These are phyloP conservation scores for Calophaca sinica DNA, from an alignment of 306 rosid species.

Conservation along the genomic window DNA sequence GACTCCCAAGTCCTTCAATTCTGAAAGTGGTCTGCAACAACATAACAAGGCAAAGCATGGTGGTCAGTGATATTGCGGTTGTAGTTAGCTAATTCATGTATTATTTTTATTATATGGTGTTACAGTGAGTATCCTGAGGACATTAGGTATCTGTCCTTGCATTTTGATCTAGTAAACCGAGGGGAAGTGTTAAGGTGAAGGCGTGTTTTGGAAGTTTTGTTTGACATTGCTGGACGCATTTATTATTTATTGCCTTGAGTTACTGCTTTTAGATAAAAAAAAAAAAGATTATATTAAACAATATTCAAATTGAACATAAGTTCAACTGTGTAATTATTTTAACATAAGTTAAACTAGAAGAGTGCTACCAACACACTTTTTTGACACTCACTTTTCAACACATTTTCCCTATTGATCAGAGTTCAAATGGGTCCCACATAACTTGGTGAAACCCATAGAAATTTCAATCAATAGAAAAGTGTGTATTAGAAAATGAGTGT, in stretches of 20 bases:
- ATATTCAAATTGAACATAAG: too few relatives aligned
- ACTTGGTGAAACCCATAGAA: too few relatives aligned
- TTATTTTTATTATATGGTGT: slow-evolving; percentile 12
- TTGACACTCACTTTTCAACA: too few relatives aligned
- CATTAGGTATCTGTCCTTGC: slow-evolving; percentile 39
- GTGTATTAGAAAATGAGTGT: too few relatives aligned
- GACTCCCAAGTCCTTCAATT: slow-evolving; percentile 64
- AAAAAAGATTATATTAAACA: too few relatives aligned
- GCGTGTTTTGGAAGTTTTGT: slow-evolving; percentile 42
- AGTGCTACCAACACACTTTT: too few relatives aligned
- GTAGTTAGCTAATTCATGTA: slow-evolving; percentile 11
- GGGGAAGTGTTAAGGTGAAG: neutral
- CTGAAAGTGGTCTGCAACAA: slow-evolving; percentile 72
- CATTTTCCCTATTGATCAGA: too few relatives aligned
- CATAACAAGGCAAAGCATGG: slow-evolving; percentile 85
- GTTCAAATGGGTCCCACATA: too few relatives aligned
- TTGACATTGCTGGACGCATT: neutral
- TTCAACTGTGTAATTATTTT: too few relatives aligned
- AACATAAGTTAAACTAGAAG: too few relatives aligned
- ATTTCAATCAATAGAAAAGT: too few relatives aligned
- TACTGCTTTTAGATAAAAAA: slow-evolving; percentile 3
- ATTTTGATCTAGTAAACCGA: slow-evolving; percentile 42
- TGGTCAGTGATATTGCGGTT: slow-evolving; percentile 32
- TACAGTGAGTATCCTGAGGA: slow-evolving; percentile 26
- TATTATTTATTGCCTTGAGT: neutral